These are phyloP conservation scores for Pichia kudriavzevii DNA, from an alignment of 1,139 yeast genomes.

Conservation along the genomic window DNA sequence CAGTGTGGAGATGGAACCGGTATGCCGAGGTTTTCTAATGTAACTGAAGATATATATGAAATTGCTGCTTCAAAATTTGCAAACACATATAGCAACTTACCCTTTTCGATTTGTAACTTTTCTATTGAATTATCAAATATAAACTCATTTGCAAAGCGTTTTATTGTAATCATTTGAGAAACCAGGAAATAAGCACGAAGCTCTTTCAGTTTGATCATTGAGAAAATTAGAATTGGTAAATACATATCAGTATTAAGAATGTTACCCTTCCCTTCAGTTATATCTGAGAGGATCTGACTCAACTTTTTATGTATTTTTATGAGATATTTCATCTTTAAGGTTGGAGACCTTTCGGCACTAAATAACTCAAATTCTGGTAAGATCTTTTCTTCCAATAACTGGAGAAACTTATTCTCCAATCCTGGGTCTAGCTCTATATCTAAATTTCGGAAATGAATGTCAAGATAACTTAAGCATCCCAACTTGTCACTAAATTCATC, in stretches of 20 bases:
- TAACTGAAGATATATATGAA: constrained; percentile 42
- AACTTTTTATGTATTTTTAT: constrained; percentile 31
- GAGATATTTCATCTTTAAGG: constrained; percentile 32
- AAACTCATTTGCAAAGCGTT: constrained; percentile 45
- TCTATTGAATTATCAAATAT: constrained; percentile 23
- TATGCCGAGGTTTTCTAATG: constrained; percentile 33
- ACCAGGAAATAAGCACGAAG: constrained; percentile 35
- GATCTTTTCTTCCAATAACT: constrained; percentile 16
- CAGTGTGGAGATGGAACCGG: constrained; percentile 10
- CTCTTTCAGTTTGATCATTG: constrained; percentile 38
- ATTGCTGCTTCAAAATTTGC: constrained; percentile 63
- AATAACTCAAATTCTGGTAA: constrained; percentile 27
- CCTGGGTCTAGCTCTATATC: constrained; percentile 24
- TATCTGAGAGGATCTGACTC: constrained; percentile 29
- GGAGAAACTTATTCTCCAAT: constrained; percentile 18
- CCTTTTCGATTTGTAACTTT: constrained; percentile 27
- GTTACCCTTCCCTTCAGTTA: constrained; percentile 18
- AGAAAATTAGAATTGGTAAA: constrained; percentile 47
- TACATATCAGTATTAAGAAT: constrained; percentile 40
- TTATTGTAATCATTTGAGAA: constrained; percentile 45
- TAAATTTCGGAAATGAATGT: constrained; percentile 20
- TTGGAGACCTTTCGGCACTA: constrained; percentile 33
- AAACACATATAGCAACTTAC: constrained; percentile 49
- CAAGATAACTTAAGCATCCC: constrained; percentile 19
- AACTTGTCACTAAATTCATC: constrained; percentile 23